Base-by-base conservation (phyloP, 345 rosid species). In the Moringa oleifera region DNA sequence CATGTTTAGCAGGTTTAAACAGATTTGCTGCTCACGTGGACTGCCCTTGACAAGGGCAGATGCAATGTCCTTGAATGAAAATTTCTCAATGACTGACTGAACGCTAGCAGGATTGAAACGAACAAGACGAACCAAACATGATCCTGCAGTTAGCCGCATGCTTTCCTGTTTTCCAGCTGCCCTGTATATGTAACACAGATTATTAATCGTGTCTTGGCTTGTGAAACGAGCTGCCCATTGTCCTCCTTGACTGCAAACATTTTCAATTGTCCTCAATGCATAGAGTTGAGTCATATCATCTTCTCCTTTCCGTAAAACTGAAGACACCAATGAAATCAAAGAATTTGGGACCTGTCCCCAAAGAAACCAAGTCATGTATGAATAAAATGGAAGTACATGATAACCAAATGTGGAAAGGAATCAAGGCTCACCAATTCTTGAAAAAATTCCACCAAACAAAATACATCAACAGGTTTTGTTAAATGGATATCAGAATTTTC, bases 91-190 rank as follows among this genome's bases (percentile, higher is more conserved):
- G 23, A 90, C 84, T 1, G 79, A 63, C 50, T 90, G 99, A 65
- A 85, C 86, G 80, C 88, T 80, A 65, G 84, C 78, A 54, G 95
- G 85, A 67, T 80, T 88, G 63, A 94, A 94, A 56, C 99, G 92
- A 61, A 85, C 87, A 51, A 94, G 82, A 50, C 99, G 96, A 73
- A 88, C 97, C 72, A 94, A 75, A 79, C 99, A 94, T 66, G 99
- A 94, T 69, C 99, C 99, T 57, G 99, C 96, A 45, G 96, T 86
- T 41, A 86, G 87, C 82, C 95, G 83, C 83, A 94, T 81, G 84
- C 88, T 88, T 73, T 94, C 99, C 62, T 82, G 97, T 78, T 94
- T 94, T 64, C 99, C 97, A 25, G 78, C 61, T 59, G 99, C 97
- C 69, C 81, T 80, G 61, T 85, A 88, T 61, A 94, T 90, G 61